Base-by-base conservation (phyloP, 2,329 filamentous ascomycete genomes). In the Cercospora beticola region DNA sequence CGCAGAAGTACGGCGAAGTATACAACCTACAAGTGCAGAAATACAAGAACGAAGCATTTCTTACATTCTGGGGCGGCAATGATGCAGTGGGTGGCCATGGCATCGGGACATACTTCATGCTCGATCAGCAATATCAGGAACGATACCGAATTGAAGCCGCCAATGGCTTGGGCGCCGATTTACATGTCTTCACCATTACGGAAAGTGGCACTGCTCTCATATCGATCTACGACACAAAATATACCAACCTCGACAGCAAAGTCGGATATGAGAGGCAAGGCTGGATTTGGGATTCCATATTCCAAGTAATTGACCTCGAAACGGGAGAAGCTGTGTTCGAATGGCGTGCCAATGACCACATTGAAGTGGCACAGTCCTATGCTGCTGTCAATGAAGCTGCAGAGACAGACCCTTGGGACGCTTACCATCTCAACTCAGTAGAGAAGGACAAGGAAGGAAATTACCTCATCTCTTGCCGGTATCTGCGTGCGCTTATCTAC, bases 351-450 rank as follows among this genome's bases (percentile, higher is more conserved):
- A 79, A 87, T 1, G 85, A 87, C 46, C 84, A 88, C 74, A 78
- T 86, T 46, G 76, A 79, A 18, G 82, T 84, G 4, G 79, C 80
- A 46, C 83, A 84, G 80, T 76, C 74, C 5, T 77, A 74, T 14
- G 75, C 75, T 30, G 77, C 80, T 36, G 69, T 71, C 28, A 80
- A 49, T 79, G 81, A n/a, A 0, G 75, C 73, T 2, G 74, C 81
- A 14, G 79, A 81, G 21, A 78, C 78, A n/a, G 82, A 83, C 30
- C 82, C 83, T 0, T 86, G 81, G 76, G 85, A 87, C 71, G 86
- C 81, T 74, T 86, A 85, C 74, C 85, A 87, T 74, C 83, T 88
- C 76, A 86, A 87, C 77, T 84, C 84, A 40, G 78, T 88, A 30
- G 83, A 86, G 72, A 86, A 87, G 73, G 82, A 83, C 63, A 72